Conservation (phyloP, 805 yeast genomes). For the Candida ponderosae region DNA sequence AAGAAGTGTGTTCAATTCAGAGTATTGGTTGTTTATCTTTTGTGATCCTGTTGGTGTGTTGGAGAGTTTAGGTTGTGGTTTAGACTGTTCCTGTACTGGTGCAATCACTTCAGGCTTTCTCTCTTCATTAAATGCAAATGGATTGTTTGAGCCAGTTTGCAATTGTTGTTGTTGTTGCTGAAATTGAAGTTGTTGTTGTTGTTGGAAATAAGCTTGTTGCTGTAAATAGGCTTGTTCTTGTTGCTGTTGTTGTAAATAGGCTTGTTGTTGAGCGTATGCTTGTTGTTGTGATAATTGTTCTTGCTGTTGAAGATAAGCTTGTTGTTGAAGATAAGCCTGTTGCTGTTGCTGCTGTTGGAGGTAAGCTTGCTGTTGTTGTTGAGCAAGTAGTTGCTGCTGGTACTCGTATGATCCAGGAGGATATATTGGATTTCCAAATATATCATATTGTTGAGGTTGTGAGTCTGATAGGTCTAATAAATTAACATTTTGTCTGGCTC, state of each 20-base stretch:
- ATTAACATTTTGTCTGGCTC: conserved; percentile 39
- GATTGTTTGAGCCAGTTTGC: conserved; percentile 70
- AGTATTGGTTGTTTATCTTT: conserved; percentile 46
- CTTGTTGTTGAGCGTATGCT: conserved; percentile 18
- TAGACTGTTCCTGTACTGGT: conserved; percentile 20
- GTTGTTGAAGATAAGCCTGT: not conserved
- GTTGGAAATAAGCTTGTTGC: conserved; percentile 19
- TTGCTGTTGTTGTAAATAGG: conserved; percentile 20
- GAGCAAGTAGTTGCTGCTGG: conserved; percentile 35
- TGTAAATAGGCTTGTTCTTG: conserved; percentile 25
- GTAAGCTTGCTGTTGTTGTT: conserved; percentile 15
- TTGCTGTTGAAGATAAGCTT: conserved; percentile 4
- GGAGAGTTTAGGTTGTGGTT: conserved; percentile 31
- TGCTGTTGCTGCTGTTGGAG: conserved; percentile 7
- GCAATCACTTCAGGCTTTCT: too few relatives aligned
- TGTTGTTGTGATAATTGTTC: conserved; percentile 16
- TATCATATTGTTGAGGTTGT: conserved; percentile 23
- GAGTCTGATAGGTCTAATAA: conserved; percentile 45
- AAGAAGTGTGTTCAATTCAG: conserved; percentile 70
- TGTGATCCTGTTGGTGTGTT: conserved; percentile 47
- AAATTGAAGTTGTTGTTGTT: conserved; percentile 16
- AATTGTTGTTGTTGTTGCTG: conserved; percentile 34
- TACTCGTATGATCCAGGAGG: conserved; percentile 13
- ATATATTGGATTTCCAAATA: conserved; percentile 22
- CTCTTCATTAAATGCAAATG: conserved; percentile 46